phyloP scores from a whole-genome alignment of 2,329 filamentous ascomycete species.

The Didymella pinodella region DNA sequence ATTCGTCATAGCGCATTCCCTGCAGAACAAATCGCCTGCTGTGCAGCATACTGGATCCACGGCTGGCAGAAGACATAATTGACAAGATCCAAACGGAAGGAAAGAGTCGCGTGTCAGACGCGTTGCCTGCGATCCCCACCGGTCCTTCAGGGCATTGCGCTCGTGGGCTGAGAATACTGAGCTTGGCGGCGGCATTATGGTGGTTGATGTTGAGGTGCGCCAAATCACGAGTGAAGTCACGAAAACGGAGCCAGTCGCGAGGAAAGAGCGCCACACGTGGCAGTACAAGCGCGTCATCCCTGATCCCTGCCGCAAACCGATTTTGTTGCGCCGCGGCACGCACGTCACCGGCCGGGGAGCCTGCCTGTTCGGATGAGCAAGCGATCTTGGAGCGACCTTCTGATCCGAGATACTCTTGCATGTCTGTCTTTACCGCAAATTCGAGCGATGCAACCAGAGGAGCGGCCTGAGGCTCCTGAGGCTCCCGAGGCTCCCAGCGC shows the following conservation, averaged over 20 bases:
- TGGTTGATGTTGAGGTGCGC: constrained; percentile 1
- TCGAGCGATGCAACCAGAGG: constrained; percentile 52
- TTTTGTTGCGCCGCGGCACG: constrained; percentile 25
- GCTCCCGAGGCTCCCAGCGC: constrained; percentile 66
- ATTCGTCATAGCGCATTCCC: constrained; percentile 90
- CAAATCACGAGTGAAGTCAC: constrained; percentile 8
- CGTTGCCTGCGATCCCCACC: constrained; percentile 84
- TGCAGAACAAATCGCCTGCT: constrained; percentile 86
- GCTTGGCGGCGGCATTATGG: constrained; percentile 40
- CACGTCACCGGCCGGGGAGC: constrained; percentile 11
- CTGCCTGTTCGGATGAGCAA: constrained; percentile 12
- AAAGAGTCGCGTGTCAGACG: constrained; percentile 90
- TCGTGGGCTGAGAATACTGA: constrained; percentile 91
- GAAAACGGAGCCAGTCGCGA: constrained; percentile 19
- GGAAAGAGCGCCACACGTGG: constrained; percentile 29
- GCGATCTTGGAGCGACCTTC: constrained; percentile 7
- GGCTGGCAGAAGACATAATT: constrained; percentile 83
- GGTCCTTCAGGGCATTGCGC: constrained; percentile 78
- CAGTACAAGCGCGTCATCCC: constrained; percentile 1
- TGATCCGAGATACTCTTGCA: constrained; percentile 19
- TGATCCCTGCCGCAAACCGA: constrained; percentile 27
- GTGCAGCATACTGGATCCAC: constrained; percentile 83
- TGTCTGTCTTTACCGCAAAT: constrained; percentile 25
- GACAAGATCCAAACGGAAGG: constrained; percentile 87
- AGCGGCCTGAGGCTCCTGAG: constrained; percentile 49